Base-by-base conservation (phyloP, 2,329 filamentous ascomycete species). In the Fusarium buxicola region DNA sequence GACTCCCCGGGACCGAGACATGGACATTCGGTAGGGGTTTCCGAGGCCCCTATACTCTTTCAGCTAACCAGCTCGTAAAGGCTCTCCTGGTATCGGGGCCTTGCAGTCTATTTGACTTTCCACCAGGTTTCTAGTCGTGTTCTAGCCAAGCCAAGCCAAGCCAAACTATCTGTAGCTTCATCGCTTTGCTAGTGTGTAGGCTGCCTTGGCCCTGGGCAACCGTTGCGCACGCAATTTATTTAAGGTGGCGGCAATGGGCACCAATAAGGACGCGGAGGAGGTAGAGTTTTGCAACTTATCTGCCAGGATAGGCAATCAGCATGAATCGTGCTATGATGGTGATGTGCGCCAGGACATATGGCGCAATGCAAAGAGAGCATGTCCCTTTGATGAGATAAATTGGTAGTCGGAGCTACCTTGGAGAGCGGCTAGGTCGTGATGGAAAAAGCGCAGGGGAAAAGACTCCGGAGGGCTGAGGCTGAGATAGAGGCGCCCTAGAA, bases 61-160 rank as follows among this genome's bases (percentile, higher is more conserved):
- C 21, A 32, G 30, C 8, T 34, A 34, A 49, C 18, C 43, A 47
- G 57, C 34, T 57, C 46, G 35, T 45, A 31, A 35, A 58, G 30
- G 46, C 30, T 35, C 32, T 32, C 34, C 36, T 32, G 43, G 41
- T 31, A 41, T 53, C 27, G 24, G 38, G 32, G n/a, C 32, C 32
- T 46, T 24, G 45, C 30, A 51, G 39, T 47, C 13, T 32, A 43
- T 43, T 13, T 38, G 44, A 46, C 27, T 58, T 35, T 58, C 38
- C 56, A 61, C 44, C 43, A 49, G 41, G 51, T 58, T 64, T 62
- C 61, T 65, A 28, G 40, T 46, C 28, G 18, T 45, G 43, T 65
- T 65, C 60, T 64, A 53, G 60, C 43, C 45, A 55, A 45, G 43
- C 25, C 43, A 30, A 36, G 47, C 48, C 35, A 35, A 30, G 25